Evolutionary conservation across 352 stramenopile genomes (phyloP).

Genomic region (Globisporangium spiculum): DNA sequence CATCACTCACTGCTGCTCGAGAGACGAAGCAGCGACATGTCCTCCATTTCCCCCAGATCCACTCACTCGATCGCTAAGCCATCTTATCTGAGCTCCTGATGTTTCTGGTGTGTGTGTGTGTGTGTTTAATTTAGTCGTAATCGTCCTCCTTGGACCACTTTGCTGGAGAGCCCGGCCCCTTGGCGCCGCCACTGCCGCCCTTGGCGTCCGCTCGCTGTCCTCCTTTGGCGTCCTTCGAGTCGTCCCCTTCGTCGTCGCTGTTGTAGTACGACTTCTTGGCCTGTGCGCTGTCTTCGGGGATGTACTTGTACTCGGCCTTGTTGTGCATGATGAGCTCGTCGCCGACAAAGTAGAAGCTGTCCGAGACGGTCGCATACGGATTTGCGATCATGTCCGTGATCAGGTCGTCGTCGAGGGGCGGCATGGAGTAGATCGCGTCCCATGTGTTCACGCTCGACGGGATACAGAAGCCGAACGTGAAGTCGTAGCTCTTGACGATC

Average conservation of each 20-base stretch:
- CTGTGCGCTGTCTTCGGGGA: constrained; percentile 86
- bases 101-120: not conserved
- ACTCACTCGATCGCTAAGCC: not conserved
- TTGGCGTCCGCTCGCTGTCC: constrained; percentile 58
- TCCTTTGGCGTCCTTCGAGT: constrained; percentile 34
- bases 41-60: not conserved
- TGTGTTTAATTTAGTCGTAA: constrained; percentile 65
- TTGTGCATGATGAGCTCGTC: constrained; percentile 97
- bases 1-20: not conserved
- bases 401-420: constrained; percentile 90
- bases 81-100: not conserved
- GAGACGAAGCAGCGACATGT: not conserved
- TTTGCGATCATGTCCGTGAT: constrained; percentile 94
- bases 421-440: constrained; percentile 94
- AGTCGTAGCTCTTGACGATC: constrained; percentile 96
- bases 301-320: constrained; percentile 94
- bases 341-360: constrained; percentile 97
- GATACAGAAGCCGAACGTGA: constrained; percentile 97
- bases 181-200: constrained; percentile 36
- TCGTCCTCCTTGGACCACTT: constrained; percentile 92
- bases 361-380: constrained; percentile 92
- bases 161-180: constrained; percentile 33
- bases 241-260: constrained; percentile 72
- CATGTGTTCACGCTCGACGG: constrained; percentile 94
- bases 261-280: constrained; percentile 91